Base-by-base conservation (phyloP, 106 monocot species). In the Acanthochlamys bracteata region DNA sequence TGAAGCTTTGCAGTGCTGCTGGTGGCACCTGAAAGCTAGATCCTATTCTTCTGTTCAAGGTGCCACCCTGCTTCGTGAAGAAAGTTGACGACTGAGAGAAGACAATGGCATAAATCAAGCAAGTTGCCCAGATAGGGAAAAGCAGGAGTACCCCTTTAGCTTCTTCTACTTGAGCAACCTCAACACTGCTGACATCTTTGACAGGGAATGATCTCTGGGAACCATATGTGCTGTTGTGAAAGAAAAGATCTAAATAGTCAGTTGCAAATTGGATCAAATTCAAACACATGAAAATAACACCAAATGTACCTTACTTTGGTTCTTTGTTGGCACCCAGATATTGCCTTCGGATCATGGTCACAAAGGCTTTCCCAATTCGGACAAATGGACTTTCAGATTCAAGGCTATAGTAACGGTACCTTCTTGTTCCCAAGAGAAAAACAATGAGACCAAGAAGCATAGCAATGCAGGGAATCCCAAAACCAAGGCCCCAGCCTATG, bases 61-160 rank as follows among this genome's bases (percentile, higher is more conserved):
- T 85, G 55, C 78, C 71, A 12, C 71, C 81, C 66, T 85, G 85
- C 71, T 85, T 81, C 55, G 74, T 81, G 65, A 85, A 85, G 54
- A 85, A 75, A 7, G 85, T 80, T 3, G 71, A 41, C 11, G 58
- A 71, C 46, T 78, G 77, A 14, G 77, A 25, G 27, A 52, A 72
- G n/a, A 78, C 77, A n/a, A 78, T 47, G 0, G 74, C 81, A 20
- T 63, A 81, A 14, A 72, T 43, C 22, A 85, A 41, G 61, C 85
- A 78, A 9, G 71, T 73, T 16, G 74, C 85, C 85, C 85, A 77
- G 20, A 75, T 75, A 3, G 85, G 77, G 15, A 81, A 74, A 39
- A 81, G 20, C 58, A 63, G 67, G 13, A 78, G 46, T 7, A 79
- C 27, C 7, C 54, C 73, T 53, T 53, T 65, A 0, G 66, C 24